Conservation (phyloP, 768 basidiomycete genomes). For the Russula lepida region DNA sequence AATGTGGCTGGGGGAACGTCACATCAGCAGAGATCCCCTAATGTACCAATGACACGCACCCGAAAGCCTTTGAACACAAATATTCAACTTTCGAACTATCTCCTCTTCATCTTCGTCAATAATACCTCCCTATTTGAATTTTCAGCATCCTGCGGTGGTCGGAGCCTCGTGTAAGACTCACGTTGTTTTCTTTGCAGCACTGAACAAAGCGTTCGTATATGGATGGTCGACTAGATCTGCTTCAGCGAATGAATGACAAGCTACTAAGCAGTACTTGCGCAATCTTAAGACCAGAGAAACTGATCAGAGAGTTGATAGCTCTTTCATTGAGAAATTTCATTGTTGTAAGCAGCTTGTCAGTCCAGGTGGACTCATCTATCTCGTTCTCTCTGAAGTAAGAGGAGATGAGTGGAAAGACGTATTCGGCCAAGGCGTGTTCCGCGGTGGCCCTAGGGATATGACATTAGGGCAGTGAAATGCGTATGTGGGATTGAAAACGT, state of each 20-base stretch:
- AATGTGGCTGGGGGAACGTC: constrained; percentile 36
- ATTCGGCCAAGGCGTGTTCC: constrained; percentile 61
- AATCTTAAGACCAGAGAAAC: constrained; percentile 54
- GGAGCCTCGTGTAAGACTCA: constrained; percentile 33
- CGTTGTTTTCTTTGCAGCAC: constrained; percentile 76
- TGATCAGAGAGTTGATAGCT: constrained; percentile 47
- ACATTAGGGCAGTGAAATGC: not conserved
- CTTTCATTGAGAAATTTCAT: constrained; percentile 60
- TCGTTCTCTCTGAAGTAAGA: constrained; percentile 42
- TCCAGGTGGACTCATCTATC: constrained; percentile 77
- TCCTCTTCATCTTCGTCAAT: constrained; percentile 76
- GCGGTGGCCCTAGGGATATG: constrained; percentile 40
- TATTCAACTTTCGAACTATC: constrained; percentile 47
- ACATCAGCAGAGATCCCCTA: not conserved
- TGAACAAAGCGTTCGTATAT: constrained; percentile 63
- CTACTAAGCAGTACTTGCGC: constrained; percentile 36
- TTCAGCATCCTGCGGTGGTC: not conserved
- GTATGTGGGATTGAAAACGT: constrained; percentile 15
- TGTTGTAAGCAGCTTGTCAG: constrained; percentile 67
- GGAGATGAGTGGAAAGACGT: constrained; percentile 68
- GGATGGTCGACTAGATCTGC: constrained; percentile 48
- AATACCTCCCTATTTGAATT: constrained; percentile 64
- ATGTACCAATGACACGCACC: constrained; percentile 35
- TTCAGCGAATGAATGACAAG: constrained; percentile 1
- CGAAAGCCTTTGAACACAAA: constrained; percentile 48